These are phyloP conservation scores for Phytophthora pini DNA, from an alignment of 352 stramenopile species.

Conservation along the genomic window DNA sequence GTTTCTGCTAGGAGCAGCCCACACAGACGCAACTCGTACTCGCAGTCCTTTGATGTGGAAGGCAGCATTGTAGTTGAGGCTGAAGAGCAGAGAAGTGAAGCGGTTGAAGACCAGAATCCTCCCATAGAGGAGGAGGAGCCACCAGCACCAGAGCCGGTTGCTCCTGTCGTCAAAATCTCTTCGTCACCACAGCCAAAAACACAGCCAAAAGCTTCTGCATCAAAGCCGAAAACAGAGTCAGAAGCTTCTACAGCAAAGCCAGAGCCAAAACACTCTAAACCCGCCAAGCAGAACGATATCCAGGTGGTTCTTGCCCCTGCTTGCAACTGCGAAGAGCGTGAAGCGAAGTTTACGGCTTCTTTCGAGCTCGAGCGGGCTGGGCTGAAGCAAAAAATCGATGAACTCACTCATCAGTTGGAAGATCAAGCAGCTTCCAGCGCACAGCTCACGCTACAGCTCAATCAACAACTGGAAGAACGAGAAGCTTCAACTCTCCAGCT, in stretches of 20 bases:
- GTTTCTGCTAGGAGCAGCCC: constrained; percentile 26
- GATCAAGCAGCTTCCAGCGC: constrained; percentile 11
- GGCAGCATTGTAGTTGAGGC: constrained; percentile 10
- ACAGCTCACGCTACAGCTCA: constrained; percentile 23
- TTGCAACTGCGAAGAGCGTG: constrained; percentile 30
- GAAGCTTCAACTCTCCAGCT: constrained; percentile 18
- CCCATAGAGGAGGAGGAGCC: constrained; percentile 5
- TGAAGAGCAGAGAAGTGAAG: constrained; percentile 5
- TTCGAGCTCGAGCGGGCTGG: constrained; percentile 38
- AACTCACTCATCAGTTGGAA: constrained; percentile 41
- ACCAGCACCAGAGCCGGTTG: background rate
- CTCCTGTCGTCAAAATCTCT: background rate
- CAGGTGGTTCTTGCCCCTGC: background rate
- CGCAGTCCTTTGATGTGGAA: constrained; percentile 55
- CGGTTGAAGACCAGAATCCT: constrained; percentile 3
- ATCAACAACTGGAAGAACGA: constrained; percentile 35
- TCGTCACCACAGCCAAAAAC: background rate
- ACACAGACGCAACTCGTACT: constrained; percentile 53
- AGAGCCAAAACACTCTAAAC: background rate
- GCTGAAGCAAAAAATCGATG: constrained; percentile 34
- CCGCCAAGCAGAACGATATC: background rate
- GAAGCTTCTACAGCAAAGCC: background rate
- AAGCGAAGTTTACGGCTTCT: constrained; percentile 13
- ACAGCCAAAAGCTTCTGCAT: background rate
- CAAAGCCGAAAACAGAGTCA: background rate